phyloP scores from a whole-genome alignment of 2,329 filamentous ascomycete species.

The Fusarium torulosum region DNA sequence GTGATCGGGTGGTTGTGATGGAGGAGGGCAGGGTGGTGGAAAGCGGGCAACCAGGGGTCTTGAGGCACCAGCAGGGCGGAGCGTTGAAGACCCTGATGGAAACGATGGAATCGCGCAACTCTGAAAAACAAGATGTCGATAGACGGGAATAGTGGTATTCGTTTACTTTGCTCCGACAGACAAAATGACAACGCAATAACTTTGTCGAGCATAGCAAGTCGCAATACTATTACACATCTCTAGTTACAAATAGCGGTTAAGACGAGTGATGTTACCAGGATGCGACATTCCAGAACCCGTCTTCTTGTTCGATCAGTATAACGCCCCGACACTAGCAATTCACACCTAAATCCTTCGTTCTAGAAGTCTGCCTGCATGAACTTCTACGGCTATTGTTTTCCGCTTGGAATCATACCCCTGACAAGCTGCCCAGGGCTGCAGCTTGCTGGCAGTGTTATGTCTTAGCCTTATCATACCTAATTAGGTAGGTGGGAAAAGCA shows the following conservation, averaged over 20 bases:
- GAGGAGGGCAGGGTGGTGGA: slow-evolving; percentile 61
- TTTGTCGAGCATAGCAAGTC: no score
- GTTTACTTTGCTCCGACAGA: neutral
- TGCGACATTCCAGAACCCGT: neutral
- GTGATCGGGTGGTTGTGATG: slow-evolving; percentile 63
- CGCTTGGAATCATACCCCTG: neutral
- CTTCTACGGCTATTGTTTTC: neutral
- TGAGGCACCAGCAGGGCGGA: neutral
- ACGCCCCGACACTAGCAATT: neutral
- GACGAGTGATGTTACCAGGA: neutral
- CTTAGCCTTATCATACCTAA: neutral
- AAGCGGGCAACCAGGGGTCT: slow-evolving; percentile 29
- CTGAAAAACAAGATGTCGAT: neutral
- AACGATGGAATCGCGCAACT: neutral
- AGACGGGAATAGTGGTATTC: neutral
- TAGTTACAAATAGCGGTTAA: neutral
- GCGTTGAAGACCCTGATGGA: neutral
- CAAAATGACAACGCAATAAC: neutral
- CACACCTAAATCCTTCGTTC: neutral
- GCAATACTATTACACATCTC: neutral
- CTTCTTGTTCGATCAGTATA: neutral
- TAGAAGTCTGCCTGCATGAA: neutral
- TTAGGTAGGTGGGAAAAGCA: neutral
- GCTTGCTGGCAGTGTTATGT: neutral
- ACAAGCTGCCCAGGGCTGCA: neutral